Evolutionary conservation across 371 early-diverging fungal genomes (phyloP).

Genomic region (Mortierella sp.): DNA sequence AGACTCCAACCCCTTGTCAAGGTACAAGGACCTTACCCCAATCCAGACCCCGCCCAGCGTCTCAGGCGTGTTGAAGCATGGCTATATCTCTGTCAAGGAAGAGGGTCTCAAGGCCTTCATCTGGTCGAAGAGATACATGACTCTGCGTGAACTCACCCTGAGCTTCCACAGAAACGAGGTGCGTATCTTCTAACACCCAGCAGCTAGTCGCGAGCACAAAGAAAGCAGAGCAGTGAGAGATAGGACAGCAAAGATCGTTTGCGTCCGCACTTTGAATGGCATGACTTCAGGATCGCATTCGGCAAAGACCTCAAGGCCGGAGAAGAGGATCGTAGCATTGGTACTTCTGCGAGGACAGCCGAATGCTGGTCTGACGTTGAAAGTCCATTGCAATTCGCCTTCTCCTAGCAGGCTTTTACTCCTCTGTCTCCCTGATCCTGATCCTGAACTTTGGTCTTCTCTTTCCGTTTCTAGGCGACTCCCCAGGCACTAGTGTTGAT

Average conservation of each 20-base stretch:
- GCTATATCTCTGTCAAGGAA: conserved; percentile 89
- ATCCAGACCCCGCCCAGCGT: conserved; percentile 43
- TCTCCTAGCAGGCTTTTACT: conserved; percentile 8
- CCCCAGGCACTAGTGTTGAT: conserved; percentile 80
- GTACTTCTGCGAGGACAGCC: too few species aligned
- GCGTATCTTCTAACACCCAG: conserved; percentile 2
- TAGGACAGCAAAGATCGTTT: too few species aligned
- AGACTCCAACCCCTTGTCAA: conserved; percentile 43
- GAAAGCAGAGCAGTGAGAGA: background rate
- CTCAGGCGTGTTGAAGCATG: conserved; percentile 79
- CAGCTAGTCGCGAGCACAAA: too few species aligned
- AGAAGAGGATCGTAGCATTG: too few species aligned
- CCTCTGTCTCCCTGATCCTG: conserved; percentile 13
- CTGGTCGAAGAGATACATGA: conserved; percentile 94
- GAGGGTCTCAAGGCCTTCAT: conserved; percentile 88
- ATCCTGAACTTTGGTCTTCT: background rate
- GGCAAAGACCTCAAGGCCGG: too few species aligned
- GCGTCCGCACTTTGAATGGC: too few species aligned
- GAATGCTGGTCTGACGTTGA: too few species aligned
- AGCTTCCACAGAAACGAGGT: conserved; percentile 94
- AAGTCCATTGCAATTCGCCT: background rate
- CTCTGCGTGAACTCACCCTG: conserved; percentile 89
- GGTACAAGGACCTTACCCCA: conserved; percentile 47
- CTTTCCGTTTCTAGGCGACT: conserved; percentile 60
- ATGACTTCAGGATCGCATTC: too few species aligned